Conservation (phyloP, 257 asterid genomes). For the Anisodus acutangulus region DNA sequence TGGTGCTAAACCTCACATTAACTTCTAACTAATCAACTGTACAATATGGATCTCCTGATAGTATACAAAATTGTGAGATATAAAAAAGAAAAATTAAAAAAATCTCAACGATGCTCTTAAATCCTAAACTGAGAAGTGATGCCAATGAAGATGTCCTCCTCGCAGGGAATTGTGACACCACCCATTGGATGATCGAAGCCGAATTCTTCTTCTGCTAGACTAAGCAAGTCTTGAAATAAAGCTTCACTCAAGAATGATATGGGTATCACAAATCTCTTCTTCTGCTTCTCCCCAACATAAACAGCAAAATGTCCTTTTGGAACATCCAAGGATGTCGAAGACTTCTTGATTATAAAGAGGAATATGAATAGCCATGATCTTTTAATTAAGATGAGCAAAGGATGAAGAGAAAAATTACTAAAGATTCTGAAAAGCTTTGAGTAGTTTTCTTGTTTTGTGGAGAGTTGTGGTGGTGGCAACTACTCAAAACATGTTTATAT, state of each 20-base stretch:
- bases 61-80: neutral
- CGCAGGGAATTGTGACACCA: constrained; percentile 59
- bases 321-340: constrained; percentile 29
- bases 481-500: neutral
- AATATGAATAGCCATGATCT: neutral
- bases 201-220: constrained; percentile 46
- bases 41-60: neutral
- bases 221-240: constrained; percentile 49
- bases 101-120: neutral
- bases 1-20: neutral
- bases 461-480: neutral
- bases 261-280: constrained; percentile 45
- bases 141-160: constrained; percentile 40
- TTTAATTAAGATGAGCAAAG: neutral
- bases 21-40: neutral
- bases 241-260: constrained; percentile 49
- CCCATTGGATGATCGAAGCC: constrained; percentile 62
- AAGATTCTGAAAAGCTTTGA: neutral
- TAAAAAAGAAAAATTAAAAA: neutral
- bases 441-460: neutral
- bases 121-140: constrained; percentile 39
- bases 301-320: constrained; percentile 64
- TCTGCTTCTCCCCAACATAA: constrained; percentile 56
- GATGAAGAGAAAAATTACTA: neutral
- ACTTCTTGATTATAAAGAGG: neutral